A percentile compares a stretch with the other conserved stretches of the same genome.
phyloP scores from a whole-genome alignment of 306 rosid species.

The Casuarina glauca region DNA sequence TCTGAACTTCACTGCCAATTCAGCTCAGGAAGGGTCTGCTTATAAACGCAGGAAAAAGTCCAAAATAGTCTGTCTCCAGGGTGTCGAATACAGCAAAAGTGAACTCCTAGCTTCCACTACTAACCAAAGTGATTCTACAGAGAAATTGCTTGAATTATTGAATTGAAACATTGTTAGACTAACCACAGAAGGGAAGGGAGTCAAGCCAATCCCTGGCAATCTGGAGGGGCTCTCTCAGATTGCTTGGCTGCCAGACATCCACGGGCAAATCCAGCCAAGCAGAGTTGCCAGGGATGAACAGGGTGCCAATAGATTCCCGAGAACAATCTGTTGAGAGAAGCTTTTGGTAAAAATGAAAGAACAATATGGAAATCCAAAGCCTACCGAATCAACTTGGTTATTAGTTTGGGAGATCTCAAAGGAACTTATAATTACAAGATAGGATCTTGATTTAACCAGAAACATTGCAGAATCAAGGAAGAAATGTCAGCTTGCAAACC shows the following conservation, averaged over 20 bases:
- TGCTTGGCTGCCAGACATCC: neutral
- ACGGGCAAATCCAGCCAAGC: neutral
- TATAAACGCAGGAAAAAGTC: neutral
- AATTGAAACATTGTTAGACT: neutral
- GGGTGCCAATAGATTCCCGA: neutral
- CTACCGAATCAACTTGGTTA: too few relatives aligned
- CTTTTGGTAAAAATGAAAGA: neutral
- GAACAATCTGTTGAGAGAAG: neutral
- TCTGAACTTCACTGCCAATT: neutral
- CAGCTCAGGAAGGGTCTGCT: neutral
- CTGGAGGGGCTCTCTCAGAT: neutral
- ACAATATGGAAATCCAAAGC: too few relatives aligned
- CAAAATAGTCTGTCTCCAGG: neutral
- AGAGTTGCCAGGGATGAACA: neutral
- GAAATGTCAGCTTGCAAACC: neutral
- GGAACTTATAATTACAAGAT: neutral
- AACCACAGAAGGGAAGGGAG: neutral
- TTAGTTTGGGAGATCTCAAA: neutral
- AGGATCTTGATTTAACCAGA: neutral
- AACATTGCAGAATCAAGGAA: neutral
- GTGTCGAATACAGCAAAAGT: neutral
- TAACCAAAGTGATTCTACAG: neutral
- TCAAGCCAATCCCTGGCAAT: neutral
- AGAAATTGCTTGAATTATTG: neutral
- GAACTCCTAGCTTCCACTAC: neutral